A percentile compares a stretch with the other conserved stretches of the same genome.
Conservation (phyloP, 495 filamentous ascomycete genomes). For the Corynascus novoguineensis region DNA sequence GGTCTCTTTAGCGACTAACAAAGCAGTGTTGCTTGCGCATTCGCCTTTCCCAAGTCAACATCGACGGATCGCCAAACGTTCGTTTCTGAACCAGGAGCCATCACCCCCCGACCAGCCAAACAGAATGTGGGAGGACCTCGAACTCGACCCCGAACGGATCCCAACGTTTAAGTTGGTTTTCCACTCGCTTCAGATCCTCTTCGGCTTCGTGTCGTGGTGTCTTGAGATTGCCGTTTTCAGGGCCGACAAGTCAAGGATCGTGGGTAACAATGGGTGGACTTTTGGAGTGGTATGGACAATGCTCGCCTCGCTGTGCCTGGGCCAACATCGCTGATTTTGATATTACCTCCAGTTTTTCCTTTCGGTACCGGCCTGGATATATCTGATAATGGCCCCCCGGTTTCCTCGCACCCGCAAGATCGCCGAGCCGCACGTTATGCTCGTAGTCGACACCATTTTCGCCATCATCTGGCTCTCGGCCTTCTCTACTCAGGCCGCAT, state of each 20-base stretch:
- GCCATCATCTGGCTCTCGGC: conserved; percentile 78
- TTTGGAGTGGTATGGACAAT: conserved; percentile 63
- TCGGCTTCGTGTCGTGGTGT: conserved; percentile 66
- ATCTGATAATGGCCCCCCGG: conserved; percentile 74
- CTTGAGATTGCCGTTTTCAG: conserved; percentile 67
- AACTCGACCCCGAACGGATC: conserved; percentile 46
- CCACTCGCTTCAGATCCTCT: conserved; percentile 57
- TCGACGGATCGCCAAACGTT: not conserved
- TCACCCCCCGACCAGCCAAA: not conserved
- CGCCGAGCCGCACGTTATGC: conserved; percentile 77
- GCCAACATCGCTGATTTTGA: not conserved
- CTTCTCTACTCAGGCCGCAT: conserved; percentile 71
- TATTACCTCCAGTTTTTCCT: conserved; percentile 65
- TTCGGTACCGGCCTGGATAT: conserved; percentile 74
- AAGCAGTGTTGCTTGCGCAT: not conserved
- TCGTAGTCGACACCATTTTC: conserved; percentile 66
- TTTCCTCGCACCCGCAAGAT: conserved; percentile 75
- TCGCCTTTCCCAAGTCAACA: conserved; percentile 4
- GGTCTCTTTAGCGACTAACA: not conserved
- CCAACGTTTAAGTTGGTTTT: conserved; percentile 53
- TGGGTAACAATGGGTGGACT: conserved; percentile 66
- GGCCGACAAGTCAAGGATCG: conserved; percentile 55
- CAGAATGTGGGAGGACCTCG: conserved; percentile 39
- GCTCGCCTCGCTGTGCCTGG: not conserved
- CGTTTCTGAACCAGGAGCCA: not conserved